These are phyloP conservation scores for Favolaschia claudopus DNA, from an alignment of 768 basidiomycete species.

Conservation along the genomic window DNA sequence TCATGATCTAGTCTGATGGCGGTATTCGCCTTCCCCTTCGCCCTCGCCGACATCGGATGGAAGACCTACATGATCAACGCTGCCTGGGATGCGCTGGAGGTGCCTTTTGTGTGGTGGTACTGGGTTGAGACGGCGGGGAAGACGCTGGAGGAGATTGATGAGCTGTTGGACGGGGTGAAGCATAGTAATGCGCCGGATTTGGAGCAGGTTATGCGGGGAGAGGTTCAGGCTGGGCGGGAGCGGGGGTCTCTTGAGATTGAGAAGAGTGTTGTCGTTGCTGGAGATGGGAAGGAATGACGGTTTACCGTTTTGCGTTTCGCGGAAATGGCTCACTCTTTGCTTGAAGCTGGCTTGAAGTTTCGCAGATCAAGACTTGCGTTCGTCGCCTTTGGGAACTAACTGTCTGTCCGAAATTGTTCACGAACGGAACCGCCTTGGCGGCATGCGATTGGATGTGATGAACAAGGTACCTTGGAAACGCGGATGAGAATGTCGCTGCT, in stretches of 20 bases:
- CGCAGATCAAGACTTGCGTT: no score
- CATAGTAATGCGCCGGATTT: conserved; percentile 29
- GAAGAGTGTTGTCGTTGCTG: neutral
- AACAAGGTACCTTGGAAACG: no score
- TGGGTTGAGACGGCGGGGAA: conserved; percentile 33
- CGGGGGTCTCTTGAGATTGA: neutral
- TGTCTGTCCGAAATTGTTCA: no score
- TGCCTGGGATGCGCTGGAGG: conserved; percentile 30
- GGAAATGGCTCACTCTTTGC: no score
- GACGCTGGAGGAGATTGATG: conserved; percentile 33
- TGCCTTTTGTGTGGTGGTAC: conserved; percentile 27
- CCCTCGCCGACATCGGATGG: conserved; percentile 30
- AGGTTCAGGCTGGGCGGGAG: conserved; percentile 1
- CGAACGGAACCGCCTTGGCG: no score
- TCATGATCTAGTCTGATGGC: conserved; percentile 27
- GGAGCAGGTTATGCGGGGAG: conserved; percentile 26
- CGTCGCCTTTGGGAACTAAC: no score
- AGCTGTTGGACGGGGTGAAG: conserved; percentile 29
- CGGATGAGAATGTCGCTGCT: no score
- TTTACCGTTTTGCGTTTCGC: no score
- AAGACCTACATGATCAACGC: conserved; percentile 35
- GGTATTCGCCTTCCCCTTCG: conserved; percentile 32
- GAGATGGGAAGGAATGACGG: no score
- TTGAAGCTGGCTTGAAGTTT: no score
- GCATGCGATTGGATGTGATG: no score